Evolutionary conservation across 2,329 filamentous ascomycete genomes (phyloP).

Genomic region (Colletotrichum truncatum): DNA sequence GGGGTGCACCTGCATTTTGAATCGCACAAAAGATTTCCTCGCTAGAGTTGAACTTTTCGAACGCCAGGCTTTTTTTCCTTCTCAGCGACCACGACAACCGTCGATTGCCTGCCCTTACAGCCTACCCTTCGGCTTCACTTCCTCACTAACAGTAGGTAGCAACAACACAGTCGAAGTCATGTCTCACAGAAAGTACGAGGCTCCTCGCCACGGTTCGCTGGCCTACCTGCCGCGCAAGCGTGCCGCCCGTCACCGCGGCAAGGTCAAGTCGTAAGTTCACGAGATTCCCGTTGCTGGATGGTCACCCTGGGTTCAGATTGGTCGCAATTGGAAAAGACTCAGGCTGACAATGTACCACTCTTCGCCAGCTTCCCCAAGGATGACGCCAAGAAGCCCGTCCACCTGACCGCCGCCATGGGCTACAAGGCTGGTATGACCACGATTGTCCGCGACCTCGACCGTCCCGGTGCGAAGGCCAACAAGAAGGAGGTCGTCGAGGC

Average conservation of each 20-base stretch:
- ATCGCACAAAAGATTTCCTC: too few species aligned
- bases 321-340: slow-evolving; percentile 37
- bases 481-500: slow-evolving; percentile 98
- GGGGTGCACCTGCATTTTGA: too few species aligned
- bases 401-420: slow-evolving; percentile 97
- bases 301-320: slow-evolving; percentile 23
- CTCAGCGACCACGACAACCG: too few species aligned
- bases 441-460: slow-evolving; percentile 98
- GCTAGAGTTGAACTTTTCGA: too few species aligned
- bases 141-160: slow-evolving; percentile 34
- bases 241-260: slow-evolving; percentile 91
- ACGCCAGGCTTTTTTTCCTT: too few species aligned
- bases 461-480: slow-evolving; percentile 98
- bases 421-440: slow-evolving; percentile 99
- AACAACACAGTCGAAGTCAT: too few species aligned
- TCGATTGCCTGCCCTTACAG: too few species aligned
- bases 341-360: slow-evolving; percentile 33
- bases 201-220: slow-evolving; percentile 94
- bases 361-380: slow-evolving; percentile 94
- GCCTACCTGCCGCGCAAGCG: slow-evolving; percentile 91
- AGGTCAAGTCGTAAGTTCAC: slow-evolving; percentile 91
- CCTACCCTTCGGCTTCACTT: slow-evolving; percentile 43
- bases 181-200: slow-evolving; percentile 75
- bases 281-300: background rate
- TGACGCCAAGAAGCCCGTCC: slow-evolving; percentile 99